phyloP scores from a whole-genome alignment of 345 rosid species.

The Turnera subulata region DNA sequence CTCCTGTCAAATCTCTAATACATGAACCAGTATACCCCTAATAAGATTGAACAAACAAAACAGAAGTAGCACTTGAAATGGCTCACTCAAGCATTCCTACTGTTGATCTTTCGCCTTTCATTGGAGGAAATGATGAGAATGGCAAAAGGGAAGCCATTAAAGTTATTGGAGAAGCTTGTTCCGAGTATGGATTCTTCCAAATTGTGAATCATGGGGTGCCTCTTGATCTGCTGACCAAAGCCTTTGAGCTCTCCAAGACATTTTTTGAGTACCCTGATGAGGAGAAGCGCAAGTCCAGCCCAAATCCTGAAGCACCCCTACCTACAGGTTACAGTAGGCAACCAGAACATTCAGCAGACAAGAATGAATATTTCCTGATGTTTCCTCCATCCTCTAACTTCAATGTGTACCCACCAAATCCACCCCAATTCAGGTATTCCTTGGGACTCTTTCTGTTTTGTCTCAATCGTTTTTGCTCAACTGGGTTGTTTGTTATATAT shows the following conservation, averaged over 20 bases:
- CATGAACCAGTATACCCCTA: no score
- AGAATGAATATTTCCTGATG: constrained; percentile 39
- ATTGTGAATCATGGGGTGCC: constrained; percentile 42
- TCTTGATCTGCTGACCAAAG: constrained; percentile 22
- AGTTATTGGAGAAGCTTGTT: constrained; percentile 33
- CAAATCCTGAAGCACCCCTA: constrained; percentile 29
- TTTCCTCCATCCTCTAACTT: constrained; percentile 40
- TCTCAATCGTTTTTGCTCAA: background rate
- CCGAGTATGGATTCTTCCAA: constrained; percentile 49
- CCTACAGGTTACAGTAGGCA: constrained; percentile 43
- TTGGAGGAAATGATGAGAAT: constrained; percentile 27
- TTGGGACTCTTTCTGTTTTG: background rate
- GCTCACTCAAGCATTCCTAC: constrained; percentile 25
- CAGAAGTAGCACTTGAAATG: background rate
- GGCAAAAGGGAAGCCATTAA: constrained; percentile 33
- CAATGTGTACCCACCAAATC: constrained; percentile 43
- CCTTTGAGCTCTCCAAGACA: constrained; percentile 36
- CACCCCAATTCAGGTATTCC: constrained; percentile 37
- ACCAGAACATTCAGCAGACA: constrained; percentile 34
- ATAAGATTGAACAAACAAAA: background rate
- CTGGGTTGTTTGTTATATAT: background rate
- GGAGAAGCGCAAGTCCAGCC: constrained; percentile 33
- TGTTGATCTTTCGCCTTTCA: constrained; percentile 42
- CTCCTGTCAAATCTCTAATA: no score
- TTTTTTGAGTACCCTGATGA: constrained; percentile 33